A percentile compares a stretch with the other conserved stretches of the same genome.
These are phyloP conservation scores for Nigrograna mackinnonii DNA, from an alignment of 2,329 filamentous ascomycete genomes.

Conservation along the genomic window DNA sequence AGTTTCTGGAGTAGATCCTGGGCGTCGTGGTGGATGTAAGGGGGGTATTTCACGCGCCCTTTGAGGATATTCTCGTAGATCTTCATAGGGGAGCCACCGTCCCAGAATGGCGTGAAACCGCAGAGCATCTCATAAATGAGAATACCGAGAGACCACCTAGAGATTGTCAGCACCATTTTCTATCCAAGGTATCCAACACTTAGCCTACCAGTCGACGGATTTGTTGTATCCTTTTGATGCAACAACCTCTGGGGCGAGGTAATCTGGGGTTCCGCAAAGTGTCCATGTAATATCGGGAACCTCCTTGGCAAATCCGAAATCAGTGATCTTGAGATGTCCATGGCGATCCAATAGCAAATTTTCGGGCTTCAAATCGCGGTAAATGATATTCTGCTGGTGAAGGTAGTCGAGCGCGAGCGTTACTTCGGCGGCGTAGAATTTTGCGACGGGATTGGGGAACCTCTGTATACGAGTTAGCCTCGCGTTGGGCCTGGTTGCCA, in stretches of 20 bases:
- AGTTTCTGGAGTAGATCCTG: constrained; percentile 90
- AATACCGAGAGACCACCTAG: constrained; percentile 96
- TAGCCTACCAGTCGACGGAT: constrained; percentile 91
- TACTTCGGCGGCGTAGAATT: constrained; percentile 98
- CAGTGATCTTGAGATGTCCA: constrained; percentile 94
- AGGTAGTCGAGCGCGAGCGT: constrained; percentile 94
- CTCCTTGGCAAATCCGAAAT: constrained; percentile 98
- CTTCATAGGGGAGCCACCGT: constrained; percentile 95
- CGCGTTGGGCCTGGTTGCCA: no score
- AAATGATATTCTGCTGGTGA: constrained; percentile 94
- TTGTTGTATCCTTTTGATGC: constrained; percentile 99
- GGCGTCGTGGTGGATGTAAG: constrained; percentile 92
- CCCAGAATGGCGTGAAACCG: constrained; percentile 99
- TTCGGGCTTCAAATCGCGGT: constrained; percentile 95
- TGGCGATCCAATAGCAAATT: constrained; percentile 90
- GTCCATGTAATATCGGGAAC: constrained; percentile 99
- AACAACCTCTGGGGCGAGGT: constrained; percentile 97
- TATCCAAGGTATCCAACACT: constrained; percentile 3
- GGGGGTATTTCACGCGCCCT: constrained; percentile 93
- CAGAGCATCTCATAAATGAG: constrained; percentile 99
- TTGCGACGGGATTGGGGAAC: constrained; percentile 97
- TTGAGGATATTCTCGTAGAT: constrained; percentile 99
- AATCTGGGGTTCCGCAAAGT: constrained; percentile 95
- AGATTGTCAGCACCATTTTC: constrained; percentile 10
- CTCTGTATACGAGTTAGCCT: no score